A percentile compares a stretch with the other conserved stretches of the same genome.
phyloP scores from a whole-genome alignment of 2,329 filamentous ascomycete genomes.

The Blumeria graminis region DNA sequence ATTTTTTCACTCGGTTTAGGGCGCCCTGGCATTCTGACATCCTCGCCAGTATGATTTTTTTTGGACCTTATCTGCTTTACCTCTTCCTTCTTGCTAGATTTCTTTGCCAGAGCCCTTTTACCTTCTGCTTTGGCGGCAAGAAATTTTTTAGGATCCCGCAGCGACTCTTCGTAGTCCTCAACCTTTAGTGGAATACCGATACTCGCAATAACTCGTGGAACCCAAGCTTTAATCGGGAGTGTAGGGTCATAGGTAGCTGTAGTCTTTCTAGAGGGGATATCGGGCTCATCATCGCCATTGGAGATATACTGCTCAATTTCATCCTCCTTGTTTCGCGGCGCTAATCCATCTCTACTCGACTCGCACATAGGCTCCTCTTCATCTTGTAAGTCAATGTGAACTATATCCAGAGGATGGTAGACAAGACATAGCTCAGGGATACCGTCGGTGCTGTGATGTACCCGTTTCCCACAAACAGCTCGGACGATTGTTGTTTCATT shows the following conservation, averaged over 20 bases:
- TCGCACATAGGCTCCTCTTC: conserved; percentile 31
- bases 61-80: conserved; percentile 15
- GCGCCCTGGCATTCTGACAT: neutral
- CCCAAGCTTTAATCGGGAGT: conserved; percentile 40
- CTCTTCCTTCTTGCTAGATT: conserved; percentile 13
- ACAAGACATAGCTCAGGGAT: conserved; percentile 56
- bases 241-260: conserved; percentile 36
- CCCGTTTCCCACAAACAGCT: conserved; percentile 40
- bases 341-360: conserved; percentile 28
- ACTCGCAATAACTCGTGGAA: conserved; percentile 38
- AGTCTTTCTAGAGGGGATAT: conserved; percentile 15
- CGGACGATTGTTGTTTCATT: conserved; percentile 32
- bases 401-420: conserved; percentile 51
- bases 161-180: conserved; percentile 33
- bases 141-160: conserved; percentile 10
- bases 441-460: conserved; percentile 50
- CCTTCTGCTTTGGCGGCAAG: conserved; percentile 7
- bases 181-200: conserved; percentile 40
- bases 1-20: neutral
- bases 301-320: neutral
- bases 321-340: conserved; percentile 20
- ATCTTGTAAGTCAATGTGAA: conserved; percentile 48
- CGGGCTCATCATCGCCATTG: conserved; percentile 32
- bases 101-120: conserved; percentile 9
- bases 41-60: conserved; percentile 1